These are phyloP conservation scores for Macrolepiota fuliginosa DNA, from an alignment of 768 basidiomycete genomes.

Conservation along the genomic window DNA sequence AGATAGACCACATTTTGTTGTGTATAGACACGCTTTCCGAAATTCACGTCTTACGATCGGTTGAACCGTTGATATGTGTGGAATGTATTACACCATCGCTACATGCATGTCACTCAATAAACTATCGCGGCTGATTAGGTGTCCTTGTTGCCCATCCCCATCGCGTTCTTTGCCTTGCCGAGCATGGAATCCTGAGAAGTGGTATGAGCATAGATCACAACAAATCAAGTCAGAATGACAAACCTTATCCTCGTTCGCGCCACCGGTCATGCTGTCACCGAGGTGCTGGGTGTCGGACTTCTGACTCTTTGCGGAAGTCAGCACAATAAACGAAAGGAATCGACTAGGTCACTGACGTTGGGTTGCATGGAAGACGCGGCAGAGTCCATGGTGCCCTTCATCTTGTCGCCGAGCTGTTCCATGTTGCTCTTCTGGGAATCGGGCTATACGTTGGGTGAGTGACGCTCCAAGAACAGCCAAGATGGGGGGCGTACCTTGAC, in stretches of 20 bases:
- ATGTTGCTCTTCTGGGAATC: slow-evolving; percentile 56
- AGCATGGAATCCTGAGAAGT: slow-evolving; percentile 36
- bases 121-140: not conserved
- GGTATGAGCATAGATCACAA: not conserved
- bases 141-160: slow-evolving; percentile 37
- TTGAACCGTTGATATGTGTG: not conserved
- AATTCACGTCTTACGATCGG: not conserved
- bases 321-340: not conserved
- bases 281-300: slow-evolving; percentile 50
- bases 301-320: slow-evolving; percentile 33
- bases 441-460: slow-evolving; percentile 34
- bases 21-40: no score
- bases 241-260: slow-evolving; percentile 45
- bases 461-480: not conserved
- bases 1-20: no score
- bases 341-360: slow-evolving; percentile 29
- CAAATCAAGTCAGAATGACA: no score
- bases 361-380: slow-evolving; percentile 48
- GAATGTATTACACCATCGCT: not conserved
- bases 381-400: slow-evolving; percentile 49
- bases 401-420: slow-evolving; percentile 47
- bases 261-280: slow-evolving; percentile 46
- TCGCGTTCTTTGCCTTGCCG: slow-evolving; percentile 50
- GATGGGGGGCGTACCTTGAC: slow-evolving; percentile 38
- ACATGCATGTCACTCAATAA: not conserved